Evolutionary conservation across 257 asterid species (phyloP).

Genomic region (Gentiana macrophylla): DNA sequence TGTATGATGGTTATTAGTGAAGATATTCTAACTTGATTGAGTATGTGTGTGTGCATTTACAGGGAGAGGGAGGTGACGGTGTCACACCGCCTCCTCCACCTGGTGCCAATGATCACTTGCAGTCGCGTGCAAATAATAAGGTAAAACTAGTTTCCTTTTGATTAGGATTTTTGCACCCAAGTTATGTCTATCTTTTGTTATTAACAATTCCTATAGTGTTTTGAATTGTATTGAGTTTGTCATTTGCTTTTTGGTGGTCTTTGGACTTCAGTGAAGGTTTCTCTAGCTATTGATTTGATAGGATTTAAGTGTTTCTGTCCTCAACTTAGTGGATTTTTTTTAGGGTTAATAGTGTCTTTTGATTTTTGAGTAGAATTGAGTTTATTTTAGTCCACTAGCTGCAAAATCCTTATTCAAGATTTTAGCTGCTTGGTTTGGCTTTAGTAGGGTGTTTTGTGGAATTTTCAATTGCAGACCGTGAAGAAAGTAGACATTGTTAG

Average conservation of each 20-base stretch:
- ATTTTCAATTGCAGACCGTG: no score
- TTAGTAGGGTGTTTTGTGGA: no score
- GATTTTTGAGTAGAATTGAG: no score
- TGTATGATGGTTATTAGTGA: constrained; percentile 1
- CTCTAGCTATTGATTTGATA: no score
- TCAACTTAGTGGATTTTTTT: no score
- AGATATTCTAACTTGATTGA: not conserved
- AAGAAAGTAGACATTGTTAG: no score
- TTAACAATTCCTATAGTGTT: not conserved
- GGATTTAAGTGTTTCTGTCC: no score
- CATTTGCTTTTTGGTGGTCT: not conserved
- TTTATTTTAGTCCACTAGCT: no score
- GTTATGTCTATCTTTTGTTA: not conserved
- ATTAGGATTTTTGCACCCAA: not conserved
- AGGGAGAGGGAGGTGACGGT: constrained; percentile 48
- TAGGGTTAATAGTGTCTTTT: no score
- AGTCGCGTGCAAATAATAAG: constrained; percentile 60
- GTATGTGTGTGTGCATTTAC: constrained; percentile 11
- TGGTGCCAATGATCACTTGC: constrained; percentile 15
- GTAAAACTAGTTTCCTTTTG: constrained; percentile 16
- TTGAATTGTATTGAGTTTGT: not conserved
- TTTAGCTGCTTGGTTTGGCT: no score
- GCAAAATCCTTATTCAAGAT: no score
- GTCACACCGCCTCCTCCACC: constrained; percentile 42
- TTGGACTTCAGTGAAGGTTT: not conserved